A percentile compares a stretch with the other conserved stretches of the same genome.
Conservation (phyloP, 2,329 filamentous ascomycete genomes). For the Fusarium nurragi region DNA sequence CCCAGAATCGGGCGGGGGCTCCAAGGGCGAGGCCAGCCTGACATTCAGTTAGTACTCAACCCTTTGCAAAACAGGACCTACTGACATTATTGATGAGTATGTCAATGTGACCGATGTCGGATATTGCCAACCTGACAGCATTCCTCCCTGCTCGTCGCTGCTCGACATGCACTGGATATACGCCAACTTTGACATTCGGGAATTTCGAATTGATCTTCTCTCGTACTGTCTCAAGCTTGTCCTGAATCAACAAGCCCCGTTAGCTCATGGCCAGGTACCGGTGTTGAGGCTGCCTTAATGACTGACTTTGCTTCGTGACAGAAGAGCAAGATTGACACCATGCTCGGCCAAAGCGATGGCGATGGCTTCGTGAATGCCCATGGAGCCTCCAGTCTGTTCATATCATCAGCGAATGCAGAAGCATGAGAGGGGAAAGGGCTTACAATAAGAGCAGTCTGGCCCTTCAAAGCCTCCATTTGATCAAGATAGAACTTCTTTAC, state of each 20-base stretch:
- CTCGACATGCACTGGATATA: not conserved
- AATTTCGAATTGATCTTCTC: not conserved
- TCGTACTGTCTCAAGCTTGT: not conserved
- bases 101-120: conserved; percentile 18
- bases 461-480: not conserved
- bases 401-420: rapidly evolving
- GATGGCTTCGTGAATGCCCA: conserved; percentile 19
- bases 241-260: not conserved
- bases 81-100: conserved; percentile 28
- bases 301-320: conserved; percentile 1
- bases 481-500: rapidly evolving
- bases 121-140: not conserved
- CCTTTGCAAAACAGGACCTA: rapidly evolving
- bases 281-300: not conserved
- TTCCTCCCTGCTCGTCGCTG: not conserved
- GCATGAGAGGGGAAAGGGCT: rapidly evolving
- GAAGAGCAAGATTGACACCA: not conserved
- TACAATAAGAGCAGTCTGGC: not conserved
- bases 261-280: not conserved
- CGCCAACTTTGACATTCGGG: not conserved
- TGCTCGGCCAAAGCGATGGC: not conserved
- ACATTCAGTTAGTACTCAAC: rapidly evolving
- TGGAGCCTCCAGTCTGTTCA: conserved; percentile 5
- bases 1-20: conserved; percentile 8
- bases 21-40: conserved; percentile 26